Percentiles rank a stretch among this genome's conserved stretches.
Evolutionary conservation across 495 filamentous ascomycete genomes (phyloP).

Genomic region (Acidomyces sp.): DNA sequence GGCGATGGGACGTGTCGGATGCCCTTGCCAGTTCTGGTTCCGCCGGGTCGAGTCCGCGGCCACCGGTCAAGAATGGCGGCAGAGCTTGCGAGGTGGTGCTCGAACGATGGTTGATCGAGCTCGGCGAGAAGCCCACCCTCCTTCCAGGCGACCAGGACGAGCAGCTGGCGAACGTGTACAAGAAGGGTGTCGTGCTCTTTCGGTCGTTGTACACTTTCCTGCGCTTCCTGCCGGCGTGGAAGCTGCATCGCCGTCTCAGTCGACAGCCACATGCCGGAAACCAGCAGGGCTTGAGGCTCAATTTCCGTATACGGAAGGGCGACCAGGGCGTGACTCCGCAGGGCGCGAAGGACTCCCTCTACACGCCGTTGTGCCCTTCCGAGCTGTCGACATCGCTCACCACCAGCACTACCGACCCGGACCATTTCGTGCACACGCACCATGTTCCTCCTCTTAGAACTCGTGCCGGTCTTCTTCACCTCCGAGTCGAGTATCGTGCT

Average conservation of each 20-base stretch:
- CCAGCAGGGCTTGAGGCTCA: constrained; percentile 51
- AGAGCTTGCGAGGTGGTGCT: constrained; percentile 56
- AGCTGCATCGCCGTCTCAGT: constrained; percentile 42
- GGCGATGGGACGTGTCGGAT: constrained; percentile 83
- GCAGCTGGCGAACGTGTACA: constrained; percentile 79
- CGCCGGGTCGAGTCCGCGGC: constrained; percentile 29
- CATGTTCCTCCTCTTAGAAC: constrained; percentile 49
- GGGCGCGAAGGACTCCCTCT: constrained; percentile 50
- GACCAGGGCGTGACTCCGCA: constrained; percentile 33
- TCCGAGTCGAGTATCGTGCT: constrained; percentile 69
- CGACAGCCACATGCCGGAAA: constrained; percentile 62
- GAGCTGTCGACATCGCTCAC: constrained; percentile 27
- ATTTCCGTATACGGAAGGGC: constrained; percentile 61
- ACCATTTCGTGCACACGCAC: neutral
- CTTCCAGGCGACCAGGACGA: constrained; percentile 51
- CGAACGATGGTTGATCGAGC: constrained; percentile 78
- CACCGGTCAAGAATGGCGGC: constrained; percentile 40
- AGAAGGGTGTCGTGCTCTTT: constrained; percentile 88
- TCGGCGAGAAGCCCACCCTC: constrained; percentile 46
- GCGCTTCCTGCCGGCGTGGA: constrained; percentile 77
- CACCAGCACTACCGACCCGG: neutral
- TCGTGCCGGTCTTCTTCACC: constrained; percentile 69
- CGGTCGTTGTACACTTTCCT: constrained; percentile 77
- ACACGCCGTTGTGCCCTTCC: constrained; percentile 50
- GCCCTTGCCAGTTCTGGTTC: constrained; percentile 57